Base-by-base conservation (phyloP, 176 grass and related monocot species). In the Saccharum spontaneum region DNA sequence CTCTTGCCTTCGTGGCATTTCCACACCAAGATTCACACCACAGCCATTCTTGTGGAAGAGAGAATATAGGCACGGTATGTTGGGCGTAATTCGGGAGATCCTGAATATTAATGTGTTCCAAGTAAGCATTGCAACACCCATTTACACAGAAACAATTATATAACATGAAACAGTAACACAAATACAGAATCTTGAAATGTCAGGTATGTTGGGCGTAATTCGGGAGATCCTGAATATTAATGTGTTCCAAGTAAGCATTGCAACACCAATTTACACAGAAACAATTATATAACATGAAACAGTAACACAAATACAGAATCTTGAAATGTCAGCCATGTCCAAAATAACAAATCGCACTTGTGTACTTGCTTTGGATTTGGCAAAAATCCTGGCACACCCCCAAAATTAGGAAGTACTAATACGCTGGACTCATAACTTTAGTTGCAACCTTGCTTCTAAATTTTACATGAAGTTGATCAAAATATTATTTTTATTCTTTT, bases 21-120 rank as follows among this genome's bases (percentile, higher is more conserved):
- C 97, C 97, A 37, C 97, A 98, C 97, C 97, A 96, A 30, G 97
- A 98, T 75, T 98, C 97, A 86, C 97, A 98, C 97, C 97, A 98
- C 43, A 98, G 78, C 97, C 97, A 98, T 86, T 98, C 97, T 98
- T 98, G 97, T 28, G 97, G 93, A 72, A 98, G 93, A 86, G 97
- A 98, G 83, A 98, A 98, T 90, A 99, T 99, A 39, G 93, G 97
- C 20, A 99, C 97, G 3, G 89, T 96, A 86, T 99, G 97, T 81
- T 99, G 97, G 39, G 97, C 93, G 86, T 99, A 99, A 71, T 99
- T 98, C 50, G 93, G 97, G 81, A 99, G 91, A 95, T 99, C 97
- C 93, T 99, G 86, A 28, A 84, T 78, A 82, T 52, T 73, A 36
- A 75, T 65, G 46, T 83, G 48, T 71, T 80, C 52, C 82, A 72